Percentiles rank a stretch among this genome's conserved stretches.
Evolutionary conservation across 164 flowering plant genomes (phyloP).

Genomic region (Magnolia sinica): DNA sequence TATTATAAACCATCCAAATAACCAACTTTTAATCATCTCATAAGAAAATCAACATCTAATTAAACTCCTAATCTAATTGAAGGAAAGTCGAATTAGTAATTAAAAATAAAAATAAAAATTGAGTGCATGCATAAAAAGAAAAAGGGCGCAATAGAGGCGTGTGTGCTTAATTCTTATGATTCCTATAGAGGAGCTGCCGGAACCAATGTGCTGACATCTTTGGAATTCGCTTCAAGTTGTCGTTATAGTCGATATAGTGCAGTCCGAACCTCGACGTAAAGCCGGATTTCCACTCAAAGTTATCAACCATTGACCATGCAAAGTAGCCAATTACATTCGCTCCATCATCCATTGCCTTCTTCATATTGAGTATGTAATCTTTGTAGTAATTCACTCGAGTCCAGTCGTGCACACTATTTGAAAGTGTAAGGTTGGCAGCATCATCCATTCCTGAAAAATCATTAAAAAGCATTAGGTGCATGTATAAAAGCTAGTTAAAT

Average conservation of each 20-base stretch:
- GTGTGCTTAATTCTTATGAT: no score
- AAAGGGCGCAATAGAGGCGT: no score
- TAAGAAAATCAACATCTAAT: no score
- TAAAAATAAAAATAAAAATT: no score
- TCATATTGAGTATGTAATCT: conserved; percentile 46
- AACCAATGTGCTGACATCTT: conserved; percentile 12
- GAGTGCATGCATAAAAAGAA: no score
- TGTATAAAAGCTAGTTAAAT: no score
- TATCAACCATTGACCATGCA: conserved; percentile 19
- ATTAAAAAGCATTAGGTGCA: not conserved
- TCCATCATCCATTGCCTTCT: conserved; percentile 50
- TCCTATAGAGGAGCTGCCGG: no score
- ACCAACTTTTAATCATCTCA: no score
- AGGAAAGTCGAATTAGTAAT: no score
- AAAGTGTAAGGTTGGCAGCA: conserved; percentile 55
- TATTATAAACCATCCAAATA: no score
- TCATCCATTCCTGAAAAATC: conserved; percentile 70
- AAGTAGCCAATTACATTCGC: conserved; percentile 10
- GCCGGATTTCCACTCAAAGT: conserved; percentile 16
- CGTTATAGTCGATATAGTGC: conserved; percentile 4
- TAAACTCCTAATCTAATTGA: no score
- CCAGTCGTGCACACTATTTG: conserved; percentile 54
- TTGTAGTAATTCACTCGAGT: conserved; percentile 57
- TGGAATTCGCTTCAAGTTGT: conserved; percentile 7
- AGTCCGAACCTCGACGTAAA: conserved; percentile 14